Base-by-base conservation (phyloP, 2,329 filamentous ascomycete genomes). In the Sclerotinia trifoliorum region DNA sequence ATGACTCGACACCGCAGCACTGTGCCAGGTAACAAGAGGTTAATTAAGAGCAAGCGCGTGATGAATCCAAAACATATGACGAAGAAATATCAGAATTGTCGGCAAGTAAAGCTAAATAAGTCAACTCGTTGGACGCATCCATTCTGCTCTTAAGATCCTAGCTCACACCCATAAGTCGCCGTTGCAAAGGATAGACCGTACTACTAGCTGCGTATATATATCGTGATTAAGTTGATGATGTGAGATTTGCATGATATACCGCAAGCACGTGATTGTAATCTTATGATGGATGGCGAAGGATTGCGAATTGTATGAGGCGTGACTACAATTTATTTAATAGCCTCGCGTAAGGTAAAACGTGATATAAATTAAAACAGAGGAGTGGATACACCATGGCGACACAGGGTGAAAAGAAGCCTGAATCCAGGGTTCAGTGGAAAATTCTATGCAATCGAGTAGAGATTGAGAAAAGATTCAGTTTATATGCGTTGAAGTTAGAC, bases 121-220 rank as follows among this genome's bases (percentile, higher is more conserved):
- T 10, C 6, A 11, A 11, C 10, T n/a, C 2, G n/a, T 11, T 8
- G 6, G 5, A 29, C 5, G 42, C 3, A n/a, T 15, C 5, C 2
- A 32, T 8, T 8, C 7, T 6, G 57, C 17, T 13, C 57, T 7
- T 1, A 24, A 60, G 17, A 46, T 24, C 11, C 0, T 3, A 5
- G 11, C 26, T 21, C 2, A 21, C 3, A 10, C 3, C 5, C 6
- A 61, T 5, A 35, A 35, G 26, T 49, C 11, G 21, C 17, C 11
- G 6, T 35, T 24, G 19, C 0, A 35, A 48, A 1, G 13, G 2
- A 15, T 3, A 2, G 11, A 1, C 3, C 1, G 21, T 49, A 3
- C 0, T 39, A 2, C 2, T 26, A 39, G 29, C 7, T 15, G 39
- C 3, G 17, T 26, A 26, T 2, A 39, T 26, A 26, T 2, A 39